A percentile compares a stretch with the other conserved stretches of the same genome.
phyloP scores from a whole-genome alignment of 2,329 filamentous ascomycete species.

The Colletotrichum viniferum region DNA sequence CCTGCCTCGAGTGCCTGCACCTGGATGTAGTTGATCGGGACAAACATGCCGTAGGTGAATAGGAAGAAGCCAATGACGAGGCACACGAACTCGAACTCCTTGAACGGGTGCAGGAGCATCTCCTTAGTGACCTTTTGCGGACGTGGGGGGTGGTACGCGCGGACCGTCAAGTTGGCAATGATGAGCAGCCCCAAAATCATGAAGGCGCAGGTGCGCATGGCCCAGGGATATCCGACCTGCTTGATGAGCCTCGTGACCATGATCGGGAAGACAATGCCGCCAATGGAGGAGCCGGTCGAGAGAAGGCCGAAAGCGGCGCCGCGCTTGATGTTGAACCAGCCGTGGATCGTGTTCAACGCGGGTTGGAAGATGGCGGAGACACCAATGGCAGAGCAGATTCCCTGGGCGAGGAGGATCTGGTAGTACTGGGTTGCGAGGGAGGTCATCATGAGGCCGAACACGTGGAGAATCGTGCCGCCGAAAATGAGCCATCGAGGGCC shows the following conservation, averaged over 20 bases:
- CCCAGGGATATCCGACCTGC: constrained; percentile 41
- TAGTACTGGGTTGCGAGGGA: constrained; percentile 49
- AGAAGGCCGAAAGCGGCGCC: constrained; percentile 40
- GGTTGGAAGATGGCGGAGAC: constrained; percentile 38
- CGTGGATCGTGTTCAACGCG: constrained; percentile 33
- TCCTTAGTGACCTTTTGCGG: constrained; percentile 31
- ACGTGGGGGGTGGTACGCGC: constrained; percentile 26
- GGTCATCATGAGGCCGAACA: constrained; percentile 69
- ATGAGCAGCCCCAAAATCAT: constrained; percentile 37
- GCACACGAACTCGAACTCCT: constrained; percentile 35
- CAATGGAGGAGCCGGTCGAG: constrained; percentile 38
- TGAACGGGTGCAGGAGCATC: constrained; percentile 35
- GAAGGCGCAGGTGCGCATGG: constrained; percentile 42
- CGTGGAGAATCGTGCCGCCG: constrained; percentile 56
- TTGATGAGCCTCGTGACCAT: constrained; percentile 40
- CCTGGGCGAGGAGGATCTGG: constrained; percentile 44
- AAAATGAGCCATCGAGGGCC: constrained; percentile 63
- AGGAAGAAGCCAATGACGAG: constrained; percentile 35
- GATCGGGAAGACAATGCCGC: constrained; percentile 45
- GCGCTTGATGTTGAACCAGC: constrained; percentile 38
- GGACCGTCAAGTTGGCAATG: constrained; percentile 37
- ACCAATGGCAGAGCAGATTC: constrained; percentile 40
- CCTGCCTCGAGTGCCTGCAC: constrained; percentile 33
- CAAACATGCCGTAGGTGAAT: constrained; percentile 39
- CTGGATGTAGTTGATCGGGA: constrained; percentile 40